These are phyloP conservation scores for Pezicula carpinea DNA, from an alignment of 2,329 filamentous ascomycete species.

Conservation along the genomic window DNA sequence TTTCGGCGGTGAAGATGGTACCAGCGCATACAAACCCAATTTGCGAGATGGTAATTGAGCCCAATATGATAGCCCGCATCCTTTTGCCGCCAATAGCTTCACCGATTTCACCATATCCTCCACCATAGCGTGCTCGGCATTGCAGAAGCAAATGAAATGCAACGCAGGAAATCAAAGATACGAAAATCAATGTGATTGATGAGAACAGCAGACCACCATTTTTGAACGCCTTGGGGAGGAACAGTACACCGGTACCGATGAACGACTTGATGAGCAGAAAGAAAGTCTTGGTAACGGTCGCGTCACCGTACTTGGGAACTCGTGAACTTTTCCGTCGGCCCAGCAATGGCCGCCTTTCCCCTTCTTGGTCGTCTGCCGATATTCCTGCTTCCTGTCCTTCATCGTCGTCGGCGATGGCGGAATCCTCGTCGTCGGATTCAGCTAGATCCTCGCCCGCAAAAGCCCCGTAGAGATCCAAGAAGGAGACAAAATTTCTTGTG, in stretches of 20 bases:
- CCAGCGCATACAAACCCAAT: conserved; percentile 90
- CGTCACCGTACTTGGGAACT: conserved; percentile 56
- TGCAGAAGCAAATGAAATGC: conserved; percentile 75
- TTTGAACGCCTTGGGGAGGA: conserved; percentile 83
- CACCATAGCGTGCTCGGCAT: conserved; percentile 53
- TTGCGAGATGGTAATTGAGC: conserved; percentile 89
- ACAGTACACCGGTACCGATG: conserved; percentile 89
- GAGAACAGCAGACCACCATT: conserved; percentile 97
- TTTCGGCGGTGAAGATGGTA: conserved; percentile 92
- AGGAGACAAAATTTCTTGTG: conserved; percentile 89
- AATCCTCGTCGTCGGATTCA: conserved; percentile 49
- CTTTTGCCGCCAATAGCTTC: conserved; percentile 82
- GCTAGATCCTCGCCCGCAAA: conserved; percentile 95
- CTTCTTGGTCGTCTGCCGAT: conserved; percentile 61
- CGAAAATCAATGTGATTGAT: conserved; percentile 74
- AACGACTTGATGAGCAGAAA: conserved; percentile 91
- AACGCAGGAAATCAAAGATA: conserved; percentile 96
- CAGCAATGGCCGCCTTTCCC: conserved; percentile 72
- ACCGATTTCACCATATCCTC: conserved; percentile 93
- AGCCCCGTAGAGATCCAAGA: conserved; percentile 87
- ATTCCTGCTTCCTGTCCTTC: conserved; percentile 53
- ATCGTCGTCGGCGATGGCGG: conserved; percentile 45
- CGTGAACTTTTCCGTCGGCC: conserved; percentile 67
- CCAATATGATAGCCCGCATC: conserved; percentile 80
- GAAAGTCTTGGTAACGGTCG: conserved; percentile 74